Evolutionary conservation across 176 grass and related monocot genomes (phyloP).

Genomic region (Saccharum officinarum): DNA sequence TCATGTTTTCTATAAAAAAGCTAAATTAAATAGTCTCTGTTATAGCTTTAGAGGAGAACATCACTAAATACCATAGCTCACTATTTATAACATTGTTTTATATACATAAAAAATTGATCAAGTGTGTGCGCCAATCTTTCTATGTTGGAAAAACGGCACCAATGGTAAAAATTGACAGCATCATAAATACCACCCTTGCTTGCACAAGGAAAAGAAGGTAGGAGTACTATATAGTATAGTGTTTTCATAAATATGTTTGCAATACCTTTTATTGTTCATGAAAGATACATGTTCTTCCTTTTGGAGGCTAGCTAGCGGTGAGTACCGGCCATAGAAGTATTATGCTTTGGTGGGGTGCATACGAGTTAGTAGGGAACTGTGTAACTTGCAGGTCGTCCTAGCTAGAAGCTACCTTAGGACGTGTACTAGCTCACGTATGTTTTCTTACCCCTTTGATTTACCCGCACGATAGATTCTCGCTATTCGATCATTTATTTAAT

Average conservation of each 20-base stretch:
- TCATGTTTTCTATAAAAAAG: too few relatives aligned
- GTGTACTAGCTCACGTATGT: conserved; percentile 1
- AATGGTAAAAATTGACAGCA: not conserved
- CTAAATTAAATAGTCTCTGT: not conserved
- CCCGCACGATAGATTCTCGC: not conserved
- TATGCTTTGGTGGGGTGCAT: conserved; percentile 37
- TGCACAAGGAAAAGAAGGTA: conserved; percentile 14
- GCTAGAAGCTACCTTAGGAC: not conserved
- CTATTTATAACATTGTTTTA: not conserved
- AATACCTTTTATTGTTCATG: conserved; percentile 34
- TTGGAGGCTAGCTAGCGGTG: conserved; percentile 35
- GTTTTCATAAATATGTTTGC: conserved; percentile 40
- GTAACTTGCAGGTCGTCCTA: not conserved
- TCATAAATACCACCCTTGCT: conserved; percentile 21
- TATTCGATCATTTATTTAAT: too few relatives aligned
- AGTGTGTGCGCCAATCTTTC: not conserved
- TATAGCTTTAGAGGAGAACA: not conserved
- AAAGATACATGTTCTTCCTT: conserved; percentile 33
- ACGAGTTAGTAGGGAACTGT: conserved; percentile 28
- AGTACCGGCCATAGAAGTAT: conserved; percentile 9
- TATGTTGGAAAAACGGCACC: not conserved
- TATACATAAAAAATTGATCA: not conserved
- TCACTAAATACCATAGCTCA: not conserved
- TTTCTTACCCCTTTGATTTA: not conserved
- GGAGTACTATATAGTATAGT: not conserved